Evolutionary conservation across 331 rosid genomes (phyloP).

Genomic region (Malus hybrid): DNA sequence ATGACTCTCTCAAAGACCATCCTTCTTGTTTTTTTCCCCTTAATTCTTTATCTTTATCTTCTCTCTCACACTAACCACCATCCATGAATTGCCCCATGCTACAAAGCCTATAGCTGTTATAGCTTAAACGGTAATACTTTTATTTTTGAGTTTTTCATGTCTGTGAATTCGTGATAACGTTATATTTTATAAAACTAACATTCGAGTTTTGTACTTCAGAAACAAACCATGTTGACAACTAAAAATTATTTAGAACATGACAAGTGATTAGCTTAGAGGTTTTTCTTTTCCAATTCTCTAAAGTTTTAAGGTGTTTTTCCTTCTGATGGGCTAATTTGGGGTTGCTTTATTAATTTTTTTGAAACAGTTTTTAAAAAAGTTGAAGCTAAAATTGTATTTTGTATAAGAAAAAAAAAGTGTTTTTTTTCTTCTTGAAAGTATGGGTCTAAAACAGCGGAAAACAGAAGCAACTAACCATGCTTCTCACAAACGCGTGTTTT

Average conservation of each 20-base stretch:
- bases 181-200: too few species aligned
- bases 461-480: too few species aligned
- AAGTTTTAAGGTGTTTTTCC: not conserved
- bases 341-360: too few species aligned
- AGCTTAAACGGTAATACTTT: not conserved
- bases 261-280: not conserved
- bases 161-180: not conserved
- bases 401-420: too few species aligned
- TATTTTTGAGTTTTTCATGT: too few species aligned
- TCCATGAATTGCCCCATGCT: not conserved
- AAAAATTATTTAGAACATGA: not conserved
- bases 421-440: too few species aligned
- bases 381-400: too few species aligned
- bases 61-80: constrained; percentile 20
- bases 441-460: too few species aligned
- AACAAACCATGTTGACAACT: too few species aligned
- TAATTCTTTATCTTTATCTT: constrained; percentile 1
- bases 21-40: not conserved
- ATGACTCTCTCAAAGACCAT: not conserved
- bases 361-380: too few species aligned
- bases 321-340: too few species aligned
- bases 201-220: not conserved
- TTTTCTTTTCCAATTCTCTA: not conserved
- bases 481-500: too few species aligned
- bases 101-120: not conserved